Base-by-base conservation (phyloP, 352 stramenopile genomes). In the Saprolegnia diclina region DNA sequence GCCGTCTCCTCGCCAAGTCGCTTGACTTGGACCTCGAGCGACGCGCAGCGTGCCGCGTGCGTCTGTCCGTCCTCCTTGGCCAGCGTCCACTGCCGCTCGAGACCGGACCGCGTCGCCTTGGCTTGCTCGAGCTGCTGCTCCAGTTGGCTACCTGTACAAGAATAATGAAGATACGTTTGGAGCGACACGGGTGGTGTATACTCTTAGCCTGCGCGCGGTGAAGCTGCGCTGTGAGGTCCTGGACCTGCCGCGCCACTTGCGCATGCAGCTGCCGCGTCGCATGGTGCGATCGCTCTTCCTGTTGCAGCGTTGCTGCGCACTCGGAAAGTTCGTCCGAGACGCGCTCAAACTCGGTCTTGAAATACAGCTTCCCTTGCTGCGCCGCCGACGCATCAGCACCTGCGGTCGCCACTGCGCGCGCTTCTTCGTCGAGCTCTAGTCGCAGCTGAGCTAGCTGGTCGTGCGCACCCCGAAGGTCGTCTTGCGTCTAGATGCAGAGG, bases 221-320 rank as follows among this genome's bases (percentile, higher is more conserved):
- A 3, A 67, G 35, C 13, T 87, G 87, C 0, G 75, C 67, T 55
- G 81, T 80, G 21, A 84, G 71, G 21, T 91, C 76, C 0, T 84
- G 75, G 11, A 84, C 79, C 38, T 92, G 55, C 55, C 90, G 83
- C 21, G 83, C 54, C 0, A 85, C 65, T 13, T 92, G 82, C 45
- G 90, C 81, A 57, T 90, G 79, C 29, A 80, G 62, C 9, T 89
- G 26, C 44, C 91, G 79, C 0, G 77, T 72, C 19, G 74, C 81
- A 71, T 85, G 85, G 61, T 85, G 75, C 5, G 66, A 74, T 5
- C 77, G 59, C 38, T 89, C 85, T 45, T 90, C 82, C 55, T 90
- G 82, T 52, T 94, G 83, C 19, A 92, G 66, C 7, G 79, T 73
- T 9, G 79, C 88, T 44, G 92, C 79, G 7, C 82, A 62, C 50